Conservation (phyloP, 1,284 basidiomycete species). For the Ustilago hordei region DNA sequence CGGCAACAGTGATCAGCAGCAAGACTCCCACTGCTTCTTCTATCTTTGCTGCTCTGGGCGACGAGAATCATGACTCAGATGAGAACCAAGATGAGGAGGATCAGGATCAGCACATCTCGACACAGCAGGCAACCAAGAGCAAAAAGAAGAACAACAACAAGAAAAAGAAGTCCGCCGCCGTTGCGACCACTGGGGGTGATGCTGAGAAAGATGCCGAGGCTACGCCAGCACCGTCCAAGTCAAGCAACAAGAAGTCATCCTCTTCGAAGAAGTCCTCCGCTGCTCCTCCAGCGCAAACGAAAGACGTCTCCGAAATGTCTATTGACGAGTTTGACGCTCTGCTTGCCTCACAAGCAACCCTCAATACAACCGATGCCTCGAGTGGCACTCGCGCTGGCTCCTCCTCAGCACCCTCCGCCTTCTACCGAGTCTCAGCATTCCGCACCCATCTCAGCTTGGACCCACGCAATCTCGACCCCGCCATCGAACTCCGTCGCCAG, state of each 20-base stretch:
- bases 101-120: conserved; percentile 37
- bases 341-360: conserved; percentile 54
- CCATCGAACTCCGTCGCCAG: conserved; percentile 63
- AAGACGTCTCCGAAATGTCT: conserved; percentile 64
- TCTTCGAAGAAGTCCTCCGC: conserved; percentile 28
- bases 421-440: conserved; percentile 32
- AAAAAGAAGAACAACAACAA: conserved; percentile 60
- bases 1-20: background rate
- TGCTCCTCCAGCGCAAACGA: conserved; percentile 10
- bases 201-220: conserved; percentile 1
- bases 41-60: conserved; percentile 55
- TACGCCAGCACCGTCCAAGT: conserved; percentile 2
- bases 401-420: background rate
- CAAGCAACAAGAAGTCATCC: conserved; percentile 34
- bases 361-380: conserved; percentile 15
- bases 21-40: conserved; percentile 23
- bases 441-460: conserved; percentile 55
- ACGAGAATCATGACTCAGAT: conserved; percentile 26
- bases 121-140: conserved; percentile 19
- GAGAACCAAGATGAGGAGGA: conserved; percentile 33
- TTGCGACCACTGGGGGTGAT: background rate
- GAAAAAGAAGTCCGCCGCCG: conserved; percentile 64
- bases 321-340: conserved; percentile 64
- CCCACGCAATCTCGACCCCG: conserved; percentile 58
- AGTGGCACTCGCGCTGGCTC: background rate